Evolutionary conservation across 1,139 yeast genomes (phyloP).

Genomic region (Magnusiomyces fungicola): DNA sequence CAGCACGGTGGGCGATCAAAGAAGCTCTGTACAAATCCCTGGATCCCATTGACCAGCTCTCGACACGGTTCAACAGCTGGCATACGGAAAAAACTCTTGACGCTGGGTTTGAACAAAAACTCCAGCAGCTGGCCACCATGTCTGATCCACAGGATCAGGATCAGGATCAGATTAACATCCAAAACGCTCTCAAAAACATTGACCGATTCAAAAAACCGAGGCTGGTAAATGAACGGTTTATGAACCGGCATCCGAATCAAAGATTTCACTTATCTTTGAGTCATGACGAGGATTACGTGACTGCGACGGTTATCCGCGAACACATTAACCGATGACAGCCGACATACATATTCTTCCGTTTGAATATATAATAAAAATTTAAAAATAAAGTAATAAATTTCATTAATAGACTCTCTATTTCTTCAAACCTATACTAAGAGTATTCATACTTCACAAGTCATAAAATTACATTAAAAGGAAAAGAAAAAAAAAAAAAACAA

Average conservation of each 20-base stretch:
- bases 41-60: slow-evolving; percentile 41
- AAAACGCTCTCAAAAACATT: slow-evolving; percentile 19
- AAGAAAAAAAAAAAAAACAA: no score
- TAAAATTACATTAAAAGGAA: no score
- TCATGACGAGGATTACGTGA: slow-evolving; percentile 54
- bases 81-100: slow-evolving; percentile 31
- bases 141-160: no score
- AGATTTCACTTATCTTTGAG: slow-evolving; percentile 50
- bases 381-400: no score
- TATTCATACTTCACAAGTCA: no score
- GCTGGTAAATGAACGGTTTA: slow-evolving; percentile 29
- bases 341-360: background rate
- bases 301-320: slow-evolving; percentile 28
- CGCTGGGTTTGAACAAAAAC: background rate
- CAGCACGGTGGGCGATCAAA: slow-evolving; percentile 68
- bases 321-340: background rate
- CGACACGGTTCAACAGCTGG: slow-evolving; percentile 58
- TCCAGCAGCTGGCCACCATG: background rate
- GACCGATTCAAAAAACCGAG: slow-evolving; percentile 30
- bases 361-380: no score
- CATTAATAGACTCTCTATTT: no score
- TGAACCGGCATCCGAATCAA: slow-evolving; percentile 33
- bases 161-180: slow-evolving; percentile 8
- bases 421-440: no score
- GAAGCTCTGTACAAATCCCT: slow-evolving; percentile 68